These are phyloP conservation scores for Spathaspora boniae DNA, from an alignment of 805 yeast species.

Conservation along the genomic window DNA sequence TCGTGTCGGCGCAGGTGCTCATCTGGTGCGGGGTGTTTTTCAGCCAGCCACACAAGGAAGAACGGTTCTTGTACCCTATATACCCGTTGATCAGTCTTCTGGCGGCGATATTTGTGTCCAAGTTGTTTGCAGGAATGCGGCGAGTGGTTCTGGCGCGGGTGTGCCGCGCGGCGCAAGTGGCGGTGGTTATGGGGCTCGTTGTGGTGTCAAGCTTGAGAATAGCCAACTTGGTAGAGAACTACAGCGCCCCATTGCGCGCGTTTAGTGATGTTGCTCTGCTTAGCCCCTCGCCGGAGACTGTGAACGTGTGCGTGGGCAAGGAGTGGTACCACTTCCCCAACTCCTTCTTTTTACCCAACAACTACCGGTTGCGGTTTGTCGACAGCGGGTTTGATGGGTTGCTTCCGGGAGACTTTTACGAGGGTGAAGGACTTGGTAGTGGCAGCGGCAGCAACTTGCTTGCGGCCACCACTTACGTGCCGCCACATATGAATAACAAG, in stretches of 20 bases:
- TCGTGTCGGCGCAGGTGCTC: slow-evolving; percentile 44
- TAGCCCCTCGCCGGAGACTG: not conserved
- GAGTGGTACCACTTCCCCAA: slow-evolving; percentile 95
- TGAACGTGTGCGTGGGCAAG: slow-evolving; percentile 83
- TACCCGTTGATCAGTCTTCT: slow-evolving; percentile 66
- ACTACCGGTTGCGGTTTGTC: slow-evolving; percentile 63
- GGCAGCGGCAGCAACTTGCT: slow-evolving; percentile 11
- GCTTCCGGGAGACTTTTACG: slow-evolving; percentile 82
- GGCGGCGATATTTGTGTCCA: slow-evolving; percentile 50
- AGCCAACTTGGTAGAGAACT: slow-evolving; percentile 58
- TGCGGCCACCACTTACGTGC: slow-evolving; percentile 43
- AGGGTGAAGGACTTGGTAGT: no score
- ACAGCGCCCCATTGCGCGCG: slow-evolving; percentile 67
- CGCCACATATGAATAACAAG: slow-evolving; percentile 69
- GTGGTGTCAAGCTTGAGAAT: slow-evolving; percentile 46
- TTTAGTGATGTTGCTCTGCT: slow-evolving; percentile 35
- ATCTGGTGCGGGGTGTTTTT: slow-evolving; percentile 69
- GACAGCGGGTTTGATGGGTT: slow-evolving; percentile 81
- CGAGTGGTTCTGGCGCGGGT: not conserved
- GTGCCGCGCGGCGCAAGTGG: not conserved
- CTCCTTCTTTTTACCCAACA: slow-evolving; percentile 72
- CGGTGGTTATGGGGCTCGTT: slow-evolving; percentile 1
- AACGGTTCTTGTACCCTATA: slow-evolving; percentile 82
- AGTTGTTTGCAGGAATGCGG: slow-evolving; percentile 10
- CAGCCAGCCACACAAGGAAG: slow-evolving; percentile 88